These are phyloP conservation scores for Trichoderma oligosporum DNA, from an alignment of 2,329 filamentous ascomycete species.

Conservation along the genomic window DNA sequence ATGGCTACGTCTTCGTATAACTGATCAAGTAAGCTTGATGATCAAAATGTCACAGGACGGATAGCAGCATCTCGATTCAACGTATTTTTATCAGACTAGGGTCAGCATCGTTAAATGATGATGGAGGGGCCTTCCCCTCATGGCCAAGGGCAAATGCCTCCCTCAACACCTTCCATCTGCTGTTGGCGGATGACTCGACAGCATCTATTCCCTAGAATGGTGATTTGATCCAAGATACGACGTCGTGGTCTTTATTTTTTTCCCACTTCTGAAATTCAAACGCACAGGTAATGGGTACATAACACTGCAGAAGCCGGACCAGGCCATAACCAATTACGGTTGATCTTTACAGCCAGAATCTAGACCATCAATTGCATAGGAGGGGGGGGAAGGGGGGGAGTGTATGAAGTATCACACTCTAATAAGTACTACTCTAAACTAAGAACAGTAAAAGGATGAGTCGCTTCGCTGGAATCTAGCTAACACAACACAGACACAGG, in stretches of 20 bases:
- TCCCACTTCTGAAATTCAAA: too few species aligned
- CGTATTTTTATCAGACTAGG: not conserved
- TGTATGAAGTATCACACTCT: not conserved
- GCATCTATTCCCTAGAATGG: not conserved
- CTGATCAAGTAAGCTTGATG: constrained; percentile 5
- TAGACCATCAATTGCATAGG: constrained; percentile 17
- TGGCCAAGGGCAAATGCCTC: not conserved
- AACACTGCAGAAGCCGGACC: not conserved
- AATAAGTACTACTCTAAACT: not conserved
- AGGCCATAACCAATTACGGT: not conserved
- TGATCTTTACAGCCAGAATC: constrained; percentile 8
- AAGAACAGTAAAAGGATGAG: too few species aligned
- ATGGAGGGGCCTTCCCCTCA: not conserved
- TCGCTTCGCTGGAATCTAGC: too few species aligned
- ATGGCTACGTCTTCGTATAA: too few species aligned
- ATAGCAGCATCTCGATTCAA: constrained; percentile 2
- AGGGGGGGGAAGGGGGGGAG: constrained; percentile 8
- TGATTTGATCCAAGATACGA: not conserved
- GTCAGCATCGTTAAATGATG: not conserved
- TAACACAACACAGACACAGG: too few species aligned
- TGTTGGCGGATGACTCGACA: not conserved
- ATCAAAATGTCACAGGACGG: constrained; percentile 2
- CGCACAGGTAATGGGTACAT: not conserved
- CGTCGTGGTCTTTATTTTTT: too few species aligned
- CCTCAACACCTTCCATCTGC: not conserved